Percentiles rank a stretch among this genome's conserved stretches.
Evolutionary conservation across 345 rosid genomes (phyloP).

Genomic region (Euphorbia tirucalli): DNA sequence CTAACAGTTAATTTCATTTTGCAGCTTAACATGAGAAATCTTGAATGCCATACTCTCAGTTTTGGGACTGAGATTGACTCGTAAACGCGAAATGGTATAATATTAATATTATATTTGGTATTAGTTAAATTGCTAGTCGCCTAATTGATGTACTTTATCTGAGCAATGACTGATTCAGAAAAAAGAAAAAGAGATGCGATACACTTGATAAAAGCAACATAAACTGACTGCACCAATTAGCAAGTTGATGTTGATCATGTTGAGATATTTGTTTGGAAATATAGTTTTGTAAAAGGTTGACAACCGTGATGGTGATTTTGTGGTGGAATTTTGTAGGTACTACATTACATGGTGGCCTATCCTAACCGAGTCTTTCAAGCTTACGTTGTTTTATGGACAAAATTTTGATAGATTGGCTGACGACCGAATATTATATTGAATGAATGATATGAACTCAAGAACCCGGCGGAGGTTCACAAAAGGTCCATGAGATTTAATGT

Average conservation of each 20-base stretch:
- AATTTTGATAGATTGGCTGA: background rate
- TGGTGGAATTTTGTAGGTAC: background rate
- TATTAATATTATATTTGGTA: background rate
- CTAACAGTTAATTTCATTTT: background rate
- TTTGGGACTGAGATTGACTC: constrained; percentile 50
- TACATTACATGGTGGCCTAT: background rate
- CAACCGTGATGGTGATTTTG: background rate
- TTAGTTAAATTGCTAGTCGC: background rate
- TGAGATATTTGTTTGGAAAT: background rate
- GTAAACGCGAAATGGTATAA: constrained; percentile 22
- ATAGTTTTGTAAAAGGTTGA: background rate
- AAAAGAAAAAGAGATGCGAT: background rate
- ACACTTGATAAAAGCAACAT: background rate
- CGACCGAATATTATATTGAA: background rate
- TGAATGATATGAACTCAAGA: too few relatives aligned
- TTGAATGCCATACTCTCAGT: constrained; percentile 76
- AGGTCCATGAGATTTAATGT: background rate
- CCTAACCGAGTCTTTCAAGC: background rate
- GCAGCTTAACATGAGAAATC: constrained; percentile 78
- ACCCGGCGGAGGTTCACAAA: background rate
- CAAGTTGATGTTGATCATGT: background rate
- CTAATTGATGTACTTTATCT: background rate
- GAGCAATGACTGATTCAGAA: background rate
- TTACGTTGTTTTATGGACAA: background rate
- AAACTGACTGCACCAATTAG: background rate